Conservation (phyloP, 208 protist species). For the Polymyxa betae region DNA sequence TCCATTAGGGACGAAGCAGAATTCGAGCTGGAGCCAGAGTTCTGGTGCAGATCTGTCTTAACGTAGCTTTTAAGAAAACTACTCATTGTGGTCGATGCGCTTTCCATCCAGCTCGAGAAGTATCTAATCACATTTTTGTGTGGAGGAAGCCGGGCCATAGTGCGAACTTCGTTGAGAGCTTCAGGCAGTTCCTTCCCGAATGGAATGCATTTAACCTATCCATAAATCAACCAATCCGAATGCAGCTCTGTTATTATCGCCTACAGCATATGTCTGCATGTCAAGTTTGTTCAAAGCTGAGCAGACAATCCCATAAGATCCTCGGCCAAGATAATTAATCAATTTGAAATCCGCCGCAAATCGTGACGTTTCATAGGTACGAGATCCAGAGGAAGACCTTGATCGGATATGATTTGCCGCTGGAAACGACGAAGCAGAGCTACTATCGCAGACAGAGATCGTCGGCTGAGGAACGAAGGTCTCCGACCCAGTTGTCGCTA, state of each 20-base stretch:
- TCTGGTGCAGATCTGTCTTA: background rate
- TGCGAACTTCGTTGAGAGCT: background rate
- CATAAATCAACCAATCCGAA: background rate
- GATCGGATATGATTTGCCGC: too few relatives aligned
- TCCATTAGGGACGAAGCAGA: background rate
- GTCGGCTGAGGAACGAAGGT: too few relatives aligned
- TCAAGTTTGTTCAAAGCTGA: background rate
- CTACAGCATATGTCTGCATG: conserved; percentile 9
- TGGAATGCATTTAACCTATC: conserved; percentile 7
- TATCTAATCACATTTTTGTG: conserved; percentile 17
- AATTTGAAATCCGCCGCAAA: background rate
- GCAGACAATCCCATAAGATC: background rate
- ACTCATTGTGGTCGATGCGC: background rate
- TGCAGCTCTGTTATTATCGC: background rate
- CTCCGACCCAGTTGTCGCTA: too few relatives aligned
- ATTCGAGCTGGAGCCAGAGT: background rate
- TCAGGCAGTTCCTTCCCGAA: background rate
- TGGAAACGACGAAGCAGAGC: too few relatives aligned
- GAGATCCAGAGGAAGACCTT: too few relatives aligned
- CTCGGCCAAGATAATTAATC: background rate
- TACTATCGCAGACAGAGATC: too few relatives aligned
- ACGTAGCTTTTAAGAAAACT: background rate
- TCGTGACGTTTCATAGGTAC: too few relatives aligned
- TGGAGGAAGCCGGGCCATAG: conserved; percentile 34
- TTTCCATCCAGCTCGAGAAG: conserved; percentile 20